Evolutionary conservation across 148 eudicot species (phyloP).

Genomic region (Camellia japonica): DNA sequence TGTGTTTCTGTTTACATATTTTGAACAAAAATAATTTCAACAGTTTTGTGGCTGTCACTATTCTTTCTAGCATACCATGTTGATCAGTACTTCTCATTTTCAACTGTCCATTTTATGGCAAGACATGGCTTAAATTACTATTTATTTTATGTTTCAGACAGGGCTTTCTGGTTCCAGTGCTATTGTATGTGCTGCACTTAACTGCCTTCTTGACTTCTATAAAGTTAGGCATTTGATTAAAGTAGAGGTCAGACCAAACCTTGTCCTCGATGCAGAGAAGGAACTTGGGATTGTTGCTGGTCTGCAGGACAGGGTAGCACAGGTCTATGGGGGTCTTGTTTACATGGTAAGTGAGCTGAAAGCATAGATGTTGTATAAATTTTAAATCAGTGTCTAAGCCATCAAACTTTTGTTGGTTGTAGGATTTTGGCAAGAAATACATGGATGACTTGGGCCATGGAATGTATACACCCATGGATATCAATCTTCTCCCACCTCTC

Average conservation of each 20-base stretch:
- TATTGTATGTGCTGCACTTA: conserved; percentile 92
- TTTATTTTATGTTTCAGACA: conserved; percentile 48
- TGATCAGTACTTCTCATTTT: background rate
- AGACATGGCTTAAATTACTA: conserved; percentile 13
- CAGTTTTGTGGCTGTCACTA: background rate
- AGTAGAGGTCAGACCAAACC: conserved; percentile 79
- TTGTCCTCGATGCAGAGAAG: conserved; percentile 85
- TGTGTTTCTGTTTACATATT: background rate
- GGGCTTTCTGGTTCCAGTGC: conserved; percentile 98
- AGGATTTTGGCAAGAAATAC: conserved; percentile 76
- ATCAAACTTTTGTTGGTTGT: conserved; percentile 14
- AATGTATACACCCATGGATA: conserved; percentile 66
- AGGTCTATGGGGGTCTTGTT: conserved; percentile 93
- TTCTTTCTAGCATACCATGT: background rate
- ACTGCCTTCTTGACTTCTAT: conserved; percentile 90
- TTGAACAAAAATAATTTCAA: background rate
- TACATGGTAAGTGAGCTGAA: conserved; percentile 61
- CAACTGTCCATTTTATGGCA: background rate
- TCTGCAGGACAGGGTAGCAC: conserved; percentile 91
- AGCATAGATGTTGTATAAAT: background rate
- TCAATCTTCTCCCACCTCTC: conserved; percentile 70
- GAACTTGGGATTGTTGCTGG: conserved; percentile 98
- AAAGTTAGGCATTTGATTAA: conserved; percentile 67
- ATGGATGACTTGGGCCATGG: conserved; percentile 83
- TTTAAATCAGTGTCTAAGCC: background rate